Percentiles rank a stretch among this genome's conserved stretches.
phyloP scores from a whole-genome alignment of 352 stramenopile genomes.

The Phytophthora idaei region DNA sequence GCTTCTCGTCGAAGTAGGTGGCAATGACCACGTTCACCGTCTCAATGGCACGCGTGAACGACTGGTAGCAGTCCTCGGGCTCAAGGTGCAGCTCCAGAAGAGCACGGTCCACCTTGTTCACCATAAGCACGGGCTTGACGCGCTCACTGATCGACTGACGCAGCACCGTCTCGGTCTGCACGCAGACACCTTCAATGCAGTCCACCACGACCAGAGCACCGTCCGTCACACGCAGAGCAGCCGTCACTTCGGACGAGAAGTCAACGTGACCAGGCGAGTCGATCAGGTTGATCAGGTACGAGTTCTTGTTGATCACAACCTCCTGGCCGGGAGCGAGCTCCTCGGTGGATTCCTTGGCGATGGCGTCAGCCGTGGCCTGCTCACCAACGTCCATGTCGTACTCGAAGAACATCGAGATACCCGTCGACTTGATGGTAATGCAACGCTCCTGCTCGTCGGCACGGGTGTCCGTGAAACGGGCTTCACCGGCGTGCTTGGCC shows the following conservation, averaged over 20 bases:
- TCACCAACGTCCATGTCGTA: constrained; percentile 98
- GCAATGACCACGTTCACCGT: constrained; percentile 99
- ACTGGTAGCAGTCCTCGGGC: constrained; percentile 99
- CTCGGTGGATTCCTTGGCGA: constrained; percentile 61
- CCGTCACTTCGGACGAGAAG: constrained; percentile 99
- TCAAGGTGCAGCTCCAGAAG: constrained; percentile 98
- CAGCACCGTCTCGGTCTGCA: constrained; percentile 99
- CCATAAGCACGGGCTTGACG: constrained; percentile 99
- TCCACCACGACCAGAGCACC: constrained; percentile 99
- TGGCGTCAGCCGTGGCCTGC: constrained; percentile 67
- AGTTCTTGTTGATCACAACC: constrained; percentile 97
- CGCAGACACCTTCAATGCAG: constrained; percentile 99
- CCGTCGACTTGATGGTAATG: constrained; percentile 99
- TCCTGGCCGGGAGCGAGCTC: constrained; percentile 33
- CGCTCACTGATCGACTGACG: constrained; percentile 98
- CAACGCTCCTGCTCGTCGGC: constrained; percentile 99
- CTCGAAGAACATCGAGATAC: constrained; percentile 99
- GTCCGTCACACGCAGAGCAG: constrained; percentile 99
- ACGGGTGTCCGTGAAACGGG: constrained; percentile 99
- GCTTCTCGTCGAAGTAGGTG: constrained; percentile 98
- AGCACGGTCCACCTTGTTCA: constrained; percentile 99
- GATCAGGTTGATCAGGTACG: constrained; percentile 99
- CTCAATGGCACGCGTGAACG: constrained; percentile 98
- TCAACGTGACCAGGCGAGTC: constrained; percentile 99
- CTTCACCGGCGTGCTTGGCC: constrained; percentile 97